Conservation (phyloP, 495 filamentous ascomycete genomes). For the Podospora pseudoanserina region DNA sequence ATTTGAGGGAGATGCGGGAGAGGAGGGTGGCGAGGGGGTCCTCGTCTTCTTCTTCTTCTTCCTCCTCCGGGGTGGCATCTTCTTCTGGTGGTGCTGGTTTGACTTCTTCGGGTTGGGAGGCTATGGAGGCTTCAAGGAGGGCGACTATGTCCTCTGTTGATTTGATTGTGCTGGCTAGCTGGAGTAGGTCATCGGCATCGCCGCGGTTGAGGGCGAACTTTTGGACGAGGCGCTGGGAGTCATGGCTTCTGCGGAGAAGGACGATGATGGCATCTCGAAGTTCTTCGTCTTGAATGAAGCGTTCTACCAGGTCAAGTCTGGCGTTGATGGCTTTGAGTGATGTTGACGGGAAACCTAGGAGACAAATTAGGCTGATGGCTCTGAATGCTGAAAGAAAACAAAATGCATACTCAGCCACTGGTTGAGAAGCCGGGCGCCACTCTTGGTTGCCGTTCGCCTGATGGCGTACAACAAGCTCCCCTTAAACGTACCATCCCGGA, state of each 20-base stretch:
- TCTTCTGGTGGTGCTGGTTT: too few relatives aligned
- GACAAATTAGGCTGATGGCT: slow-evolving; percentile 16
- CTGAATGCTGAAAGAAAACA: background rate
- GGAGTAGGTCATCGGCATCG: slow-evolving; percentile 89
- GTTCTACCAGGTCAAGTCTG: slow-evolving; percentile 76
- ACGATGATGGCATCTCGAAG: slow-evolving; percentile 63
- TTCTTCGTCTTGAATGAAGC: slow-evolving; percentile 58
- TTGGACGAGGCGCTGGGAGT: slow-evolving; percentile 85
- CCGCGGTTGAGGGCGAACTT: slow-evolving; percentile 88
- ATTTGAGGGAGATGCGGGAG: slow-evolving; percentile 61
- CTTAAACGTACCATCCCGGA: slow-evolving; percentile 66
- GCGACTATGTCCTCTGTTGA: slow-evolving; percentile 66
- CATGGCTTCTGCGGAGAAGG: slow-evolving; percentile 72
- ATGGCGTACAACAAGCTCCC: slow-evolving; percentile 87
- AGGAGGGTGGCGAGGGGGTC: slow-evolving; percentile 53
- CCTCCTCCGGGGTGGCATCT: background rate
- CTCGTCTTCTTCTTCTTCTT: slow-evolving; percentile 9
- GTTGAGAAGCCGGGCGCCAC: slow-evolving; percentile 77
- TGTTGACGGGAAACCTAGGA: slow-evolving; percentile 71
- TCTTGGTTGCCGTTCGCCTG: slow-evolving; percentile 84
- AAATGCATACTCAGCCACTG: slow-evolving; percentile 67
- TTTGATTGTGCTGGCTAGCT: slow-evolving; percentile 73
- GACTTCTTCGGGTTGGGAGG: background rate
- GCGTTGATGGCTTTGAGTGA: slow-evolving; percentile 73
- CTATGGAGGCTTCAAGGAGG: slow-evolving; percentile 30